These are phyloP conservation scores for Naganishia randhawae DNA, from an alignment of 768 basidiomycete species.

Conservation along the genomic window DNA sequence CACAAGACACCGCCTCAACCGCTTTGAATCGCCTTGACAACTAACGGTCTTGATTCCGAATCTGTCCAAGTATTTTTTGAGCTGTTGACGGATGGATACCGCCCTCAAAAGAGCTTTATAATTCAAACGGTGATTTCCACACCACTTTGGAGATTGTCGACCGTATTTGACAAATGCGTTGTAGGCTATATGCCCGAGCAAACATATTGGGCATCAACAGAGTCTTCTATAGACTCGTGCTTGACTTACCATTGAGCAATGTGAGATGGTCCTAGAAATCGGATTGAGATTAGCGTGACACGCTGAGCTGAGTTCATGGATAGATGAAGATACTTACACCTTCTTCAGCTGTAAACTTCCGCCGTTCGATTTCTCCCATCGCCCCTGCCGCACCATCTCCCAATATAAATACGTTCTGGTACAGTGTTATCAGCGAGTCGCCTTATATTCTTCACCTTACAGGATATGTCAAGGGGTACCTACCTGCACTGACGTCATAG, in stretches of 20 bases:
- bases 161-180: conserved; percentile 80
- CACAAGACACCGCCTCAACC: conserved; percentile 81
- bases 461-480: conserved; percentile 51
- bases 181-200: conserved; percentile 60
- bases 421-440: conserved; percentile 4
- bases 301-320: neutral
- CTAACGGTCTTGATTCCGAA: conserved; percentile 77
- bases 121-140: conserved; percentile 83
- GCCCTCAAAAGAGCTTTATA: conserved; percentile 91
- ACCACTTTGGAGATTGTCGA: conserved; percentile 80
- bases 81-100: conserved; percentile 87
- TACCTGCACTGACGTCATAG: conserved; percentile 82
- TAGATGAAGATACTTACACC: conserved; percentile 59
- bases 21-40: conserved; percentile 80
- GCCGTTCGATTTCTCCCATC: conserved; percentile 80
- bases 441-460: neutral
- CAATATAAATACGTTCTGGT: conserved; percentile 75
- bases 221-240: neutral
- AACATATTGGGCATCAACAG: neutral
- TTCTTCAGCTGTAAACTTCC: conserved; percentile 98
- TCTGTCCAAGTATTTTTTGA: conserved; percentile 89
- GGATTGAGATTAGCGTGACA: neutral
- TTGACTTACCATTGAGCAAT: conserved; percentile 70
- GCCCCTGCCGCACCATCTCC: conserved; percentile 81
- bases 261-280: conserved; percentile 80